Percentiles rank a stretch among this genome's conserved stretches.
phyloP scores from a whole-genome alignment of 306 rosid species.

The Rosa persica region DNA sequence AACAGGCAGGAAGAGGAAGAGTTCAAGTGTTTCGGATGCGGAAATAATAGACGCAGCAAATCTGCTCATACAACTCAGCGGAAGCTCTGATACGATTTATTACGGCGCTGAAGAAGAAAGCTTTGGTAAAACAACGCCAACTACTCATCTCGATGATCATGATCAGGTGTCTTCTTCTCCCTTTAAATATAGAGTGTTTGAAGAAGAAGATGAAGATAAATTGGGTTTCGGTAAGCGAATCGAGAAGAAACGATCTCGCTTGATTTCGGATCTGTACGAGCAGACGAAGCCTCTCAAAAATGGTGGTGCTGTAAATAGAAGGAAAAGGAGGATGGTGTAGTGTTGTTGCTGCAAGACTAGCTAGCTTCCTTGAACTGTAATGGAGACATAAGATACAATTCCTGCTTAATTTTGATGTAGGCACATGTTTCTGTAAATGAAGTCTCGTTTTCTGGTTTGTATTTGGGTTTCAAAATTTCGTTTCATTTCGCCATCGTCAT shows the following conservation, averaged over 20 bases:
- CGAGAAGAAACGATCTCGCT: not conserved
- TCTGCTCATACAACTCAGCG: slow-evolving; percentile 46
- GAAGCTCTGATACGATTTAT: slow-evolving; percentile 15
- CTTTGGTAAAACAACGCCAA: slow-evolving; percentile 22
- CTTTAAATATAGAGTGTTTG: not conserved
- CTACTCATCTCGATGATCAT: slow-evolving; percentile 1
- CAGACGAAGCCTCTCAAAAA: slow-evolving; percentile 27
- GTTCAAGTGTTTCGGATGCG: not conserved
- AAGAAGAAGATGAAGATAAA: slow-evolving; percentile 23
- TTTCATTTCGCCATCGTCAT: not conserved
- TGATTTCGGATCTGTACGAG: slow-evolving; percentile 24
- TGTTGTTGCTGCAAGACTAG: not conserved
- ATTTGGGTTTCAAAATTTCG: not conserved
- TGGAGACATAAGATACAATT: too few relatives aligned
- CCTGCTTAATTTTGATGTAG: not conserved
- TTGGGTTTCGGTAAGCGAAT: not conserved
- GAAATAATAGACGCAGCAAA: slow-evolving; percentile 39
- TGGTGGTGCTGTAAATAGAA: slow-evolving; percentile 15
- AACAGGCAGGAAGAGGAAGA: not conserved
- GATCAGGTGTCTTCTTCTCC: slow-evolving; percentile 2
- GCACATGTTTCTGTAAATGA: not conserved
- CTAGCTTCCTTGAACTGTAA: not conserved
- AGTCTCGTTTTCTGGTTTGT: not conserved
- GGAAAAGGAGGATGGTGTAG: slow-evolving; percentile 19
- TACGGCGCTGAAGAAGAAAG: slow-evolving; percentile 17